Percentiles rank a stretch among this genome's conserved stretches.
phyloP scores from a whole-genome alignment of 208 protist species.

The Angomonas desouzai region DNA sequence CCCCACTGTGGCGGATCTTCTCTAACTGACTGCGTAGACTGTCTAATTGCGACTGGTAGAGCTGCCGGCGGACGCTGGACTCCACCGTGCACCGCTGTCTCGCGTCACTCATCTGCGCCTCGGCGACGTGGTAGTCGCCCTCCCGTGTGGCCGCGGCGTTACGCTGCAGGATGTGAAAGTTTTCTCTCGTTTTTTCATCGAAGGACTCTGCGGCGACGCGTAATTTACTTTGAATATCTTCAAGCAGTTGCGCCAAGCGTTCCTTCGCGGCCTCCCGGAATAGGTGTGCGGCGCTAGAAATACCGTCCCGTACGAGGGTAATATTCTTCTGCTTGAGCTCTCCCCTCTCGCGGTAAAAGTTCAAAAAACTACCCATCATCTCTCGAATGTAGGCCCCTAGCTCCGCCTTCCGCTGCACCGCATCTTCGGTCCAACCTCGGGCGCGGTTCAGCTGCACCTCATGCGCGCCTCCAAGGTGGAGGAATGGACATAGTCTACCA shows the following conservation, averaged over 20 bases:
- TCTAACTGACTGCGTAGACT: constrained; percentile 38
- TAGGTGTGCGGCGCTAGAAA: constrained; percentile 16
- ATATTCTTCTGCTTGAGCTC: constrained; percentile 30
- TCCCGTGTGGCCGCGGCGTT: constrained; percentile 27
- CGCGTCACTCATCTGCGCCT: constrained; percentile 30
- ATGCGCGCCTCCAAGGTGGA: constrained; percentile 42
- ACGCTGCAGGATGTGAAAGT: constrained; percentile 16
- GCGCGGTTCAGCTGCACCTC: constrained; percentile 32
- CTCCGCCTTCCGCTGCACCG: constrained; percentile 28
- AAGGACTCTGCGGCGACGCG: constrained; percentile 16
- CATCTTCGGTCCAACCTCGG: constrained; percentile 38
- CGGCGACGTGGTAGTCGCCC: constrained; percentile 31
- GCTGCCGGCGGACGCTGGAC: constrained; percentile 30
- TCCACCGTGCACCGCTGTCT: constrained; percentile 36
- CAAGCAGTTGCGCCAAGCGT: constrained; percentile 27
- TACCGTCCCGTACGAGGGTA: constrained; percentile 24
- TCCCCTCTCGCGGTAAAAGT: constrained; percentile 39
- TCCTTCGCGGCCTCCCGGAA: constrained; percentile 17
- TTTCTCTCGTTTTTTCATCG: constrained; percentile 17
- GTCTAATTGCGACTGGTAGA: constrained; percentile 34
- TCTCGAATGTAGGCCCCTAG: constrained; percentile 34
- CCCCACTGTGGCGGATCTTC: constrained; percentile 23
- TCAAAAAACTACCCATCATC: constrained; percentile 36
- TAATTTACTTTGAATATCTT: constrained; percentile 24
- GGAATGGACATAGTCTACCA: constrained; percentile 53